phyloP scores from a whole-genome alignment of 1,284 basidiomycete species.

The Albatrellus sp. region DNA sequence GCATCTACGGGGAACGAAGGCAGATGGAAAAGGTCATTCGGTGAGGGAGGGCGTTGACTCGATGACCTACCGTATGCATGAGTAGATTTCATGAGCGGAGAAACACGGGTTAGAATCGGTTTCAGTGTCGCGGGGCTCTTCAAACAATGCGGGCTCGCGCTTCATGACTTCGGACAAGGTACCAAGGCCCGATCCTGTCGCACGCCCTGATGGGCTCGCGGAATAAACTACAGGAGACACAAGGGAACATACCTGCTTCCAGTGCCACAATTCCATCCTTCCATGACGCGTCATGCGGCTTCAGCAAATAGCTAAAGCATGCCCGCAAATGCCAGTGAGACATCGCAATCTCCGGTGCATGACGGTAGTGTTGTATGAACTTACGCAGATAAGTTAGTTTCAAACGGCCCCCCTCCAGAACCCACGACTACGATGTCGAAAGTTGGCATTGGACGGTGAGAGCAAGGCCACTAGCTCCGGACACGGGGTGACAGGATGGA shows the following conservation, averaged over 20 bases:
- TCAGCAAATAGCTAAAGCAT: slow-evolving; percentile 52
- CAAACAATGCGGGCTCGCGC: slow-evolving; percentile 40
- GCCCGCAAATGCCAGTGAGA: neutral
- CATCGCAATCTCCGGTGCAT: slow-evolving; percentile 1
- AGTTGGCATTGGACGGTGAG: slow-evolving; percentile 20
- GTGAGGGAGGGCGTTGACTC: neutral
- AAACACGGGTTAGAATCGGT: neutral
- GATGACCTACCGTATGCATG: slow-evolving; percentile 36
- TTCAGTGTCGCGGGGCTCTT: slow-evolving; percentile 9
- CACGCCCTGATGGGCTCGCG: neutral
- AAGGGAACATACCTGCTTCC: slow-evolving; percentile 48
- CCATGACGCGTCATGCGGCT: slow-evolving; percentile 45
- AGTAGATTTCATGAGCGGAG: slow-evolving; percentile 42
- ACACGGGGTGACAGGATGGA: too few relatives aligned
- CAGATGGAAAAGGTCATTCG: neutral
- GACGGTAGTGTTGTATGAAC: slow-evolving; percentile 15
- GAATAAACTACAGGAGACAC: neutral
- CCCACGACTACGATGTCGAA: slow-evolving; percentile 69
- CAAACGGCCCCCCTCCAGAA: slow-evolving; percentile 64
- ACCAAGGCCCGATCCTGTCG: slow-evolving; percentile 57
- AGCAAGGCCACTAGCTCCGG: too few relatives aligned
- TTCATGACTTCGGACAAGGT: slow-evolving; percentile 43
- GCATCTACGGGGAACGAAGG: slow-evolving; percentile 32
- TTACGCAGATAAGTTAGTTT: slow-evolving; percentile 65
- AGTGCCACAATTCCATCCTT: slow-evolving; percentile 56